A percentile compares a stretch with the other conserved stretches of the same genome.
phyloP scores from a whole-genome alignment of 2,329 filamentous ascomycete genomes.

The Leptographium wingfieldii region DNA sequence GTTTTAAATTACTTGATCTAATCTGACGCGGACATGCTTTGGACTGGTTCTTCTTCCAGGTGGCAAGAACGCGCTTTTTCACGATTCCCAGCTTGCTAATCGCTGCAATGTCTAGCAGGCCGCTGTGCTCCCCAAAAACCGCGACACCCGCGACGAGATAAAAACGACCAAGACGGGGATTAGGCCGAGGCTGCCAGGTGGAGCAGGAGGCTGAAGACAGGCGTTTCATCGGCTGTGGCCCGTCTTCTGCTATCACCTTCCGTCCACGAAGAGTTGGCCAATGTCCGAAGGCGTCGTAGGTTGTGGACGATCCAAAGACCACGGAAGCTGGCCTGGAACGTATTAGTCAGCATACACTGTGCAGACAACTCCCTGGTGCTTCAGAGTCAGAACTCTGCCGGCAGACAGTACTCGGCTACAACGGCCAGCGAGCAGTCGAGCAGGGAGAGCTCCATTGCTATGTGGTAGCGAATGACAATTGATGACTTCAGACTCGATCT shows the following conservation, averaged over 20 bases:
- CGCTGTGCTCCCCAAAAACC: constrained; percentile 41
- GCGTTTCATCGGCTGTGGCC: constrained; percentile 66
- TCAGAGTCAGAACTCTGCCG: constrained; percentile 29
- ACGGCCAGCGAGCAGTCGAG: constrained; percentile 56
- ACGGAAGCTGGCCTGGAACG: constrained; percentile 23
- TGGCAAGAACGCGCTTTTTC: neutral
- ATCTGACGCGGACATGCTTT: constrained; percentile 36
- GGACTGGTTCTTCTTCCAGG: constrained; percentile 2
- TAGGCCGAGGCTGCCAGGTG: constrained; percentile 34
- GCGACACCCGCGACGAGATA: constrained; percentile 63
- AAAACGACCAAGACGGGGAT: constrained; percentile 51
- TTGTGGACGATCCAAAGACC: constrained; percentile 61
- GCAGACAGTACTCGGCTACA: constrained; percentile 29
- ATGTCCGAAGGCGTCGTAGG: constrained; percentile 52
- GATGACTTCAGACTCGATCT: constrained; percentile 19
- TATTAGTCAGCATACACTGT: too few relatives aligned
- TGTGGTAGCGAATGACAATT: constrained; percentile 13
- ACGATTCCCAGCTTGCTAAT: constrained; percentile 14
- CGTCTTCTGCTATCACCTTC: constrained; percentile 16
- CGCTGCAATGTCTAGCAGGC: constrained; percentile 29
- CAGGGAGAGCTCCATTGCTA: constrained; percentile 39
- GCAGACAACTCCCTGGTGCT: too few relatives aligned
- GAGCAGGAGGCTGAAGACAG: constrained; percentile 61
- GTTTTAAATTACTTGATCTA: constrained; percentile 44
- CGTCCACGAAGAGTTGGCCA: constrained; percentile 73